A percentile compares a stretch with the other conserved stretches of the same genome.
Evolutionary conservation across 768 basidiomycete species (phyloP).

Genomic region (Macrolepiota albuminosa): DNA sequence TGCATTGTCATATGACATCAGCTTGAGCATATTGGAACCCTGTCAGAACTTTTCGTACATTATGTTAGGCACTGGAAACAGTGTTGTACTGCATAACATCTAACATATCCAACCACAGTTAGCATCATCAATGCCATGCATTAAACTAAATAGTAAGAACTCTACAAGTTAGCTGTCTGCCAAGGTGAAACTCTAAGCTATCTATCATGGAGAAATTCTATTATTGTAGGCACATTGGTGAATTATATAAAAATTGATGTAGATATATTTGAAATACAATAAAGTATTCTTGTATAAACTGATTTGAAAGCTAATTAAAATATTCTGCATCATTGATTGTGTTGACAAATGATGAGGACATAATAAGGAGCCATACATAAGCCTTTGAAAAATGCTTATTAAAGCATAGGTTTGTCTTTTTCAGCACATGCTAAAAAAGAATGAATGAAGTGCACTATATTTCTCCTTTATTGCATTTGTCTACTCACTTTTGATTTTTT

Average conservation of each 20-base stretch:
- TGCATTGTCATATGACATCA: too few relatives aligned
- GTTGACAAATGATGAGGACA: conserved; percentile 25
- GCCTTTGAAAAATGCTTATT: conserved; percentile 79
- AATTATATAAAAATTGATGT: conserved; percentile 72
- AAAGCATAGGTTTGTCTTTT: background rate
- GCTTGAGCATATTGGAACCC: too few relatives aligned
- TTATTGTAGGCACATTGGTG: conserved; percentile 50
- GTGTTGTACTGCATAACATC: too few relatives aligned
- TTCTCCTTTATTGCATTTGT: conserved; percentile 67
- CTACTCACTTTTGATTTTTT: conserved; percentile 52
- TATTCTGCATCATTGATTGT: conserved; percentile 33
- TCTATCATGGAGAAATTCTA: too few relatives aligned
- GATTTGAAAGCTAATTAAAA: conserved; percentile 47
- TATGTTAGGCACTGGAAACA: too few relatives aligned
- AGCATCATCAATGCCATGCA: too few relatives aligned
- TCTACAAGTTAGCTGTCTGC: too few relatives aligned
- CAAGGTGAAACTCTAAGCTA: too few relatives aligned
- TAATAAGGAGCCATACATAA: conserved; percentile 81
- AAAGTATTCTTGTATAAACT: conserved; percentile 58
- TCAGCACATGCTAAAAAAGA: background rate
- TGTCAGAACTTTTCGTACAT: too few relatives aligned
- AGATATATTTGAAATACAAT: conserved; percentile 82
- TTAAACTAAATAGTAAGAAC: too few relatives aligned
- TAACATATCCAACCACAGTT: too few relatives aligned
- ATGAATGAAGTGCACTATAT: conserved; percentile 51